phyloP scores from a whole-genome alignment of 179 eudicot genomes.

The Vitellaria paradoxa region DNA sequence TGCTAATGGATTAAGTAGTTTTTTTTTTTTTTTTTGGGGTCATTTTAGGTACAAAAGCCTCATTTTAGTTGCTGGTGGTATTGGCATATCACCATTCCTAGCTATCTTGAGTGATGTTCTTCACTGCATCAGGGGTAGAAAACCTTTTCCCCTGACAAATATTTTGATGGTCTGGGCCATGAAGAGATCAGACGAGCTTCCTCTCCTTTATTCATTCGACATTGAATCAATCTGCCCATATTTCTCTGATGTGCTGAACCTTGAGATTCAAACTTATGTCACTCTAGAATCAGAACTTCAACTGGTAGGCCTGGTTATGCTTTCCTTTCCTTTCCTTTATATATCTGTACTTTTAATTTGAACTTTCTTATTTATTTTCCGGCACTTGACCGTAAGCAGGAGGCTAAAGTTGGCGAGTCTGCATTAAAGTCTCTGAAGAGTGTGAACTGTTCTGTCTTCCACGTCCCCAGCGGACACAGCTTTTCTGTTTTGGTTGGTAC shows the following conservation, averaged over 20 bases:
- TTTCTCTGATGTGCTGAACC: constrained; percentile 55
- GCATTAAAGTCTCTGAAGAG: neutral
- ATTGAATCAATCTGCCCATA: constrained; percentile 59
- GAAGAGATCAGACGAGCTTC: constrained; percentile 71
- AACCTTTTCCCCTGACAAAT: constrained; percentile 67
- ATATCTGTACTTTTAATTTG: neutral
- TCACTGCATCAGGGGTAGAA: constrained; percentile 60
- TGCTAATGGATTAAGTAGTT: neutral
- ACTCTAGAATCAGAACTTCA: constrained; percentile 79
- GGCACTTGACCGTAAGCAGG: constrained; percentile 39
- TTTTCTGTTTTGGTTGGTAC: constrained; percentile 85
- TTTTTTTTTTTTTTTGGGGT: too few relatives aligned
- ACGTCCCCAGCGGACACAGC: constrained; percentile 28
- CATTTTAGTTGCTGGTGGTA: constrained; percentile 89
- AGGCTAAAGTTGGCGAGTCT: constrained; percentile 41
- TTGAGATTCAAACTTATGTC: constrained; percentile 78
- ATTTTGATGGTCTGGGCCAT: constrained; percentile 84
- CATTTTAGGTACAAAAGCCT: constrained; percentile 68
- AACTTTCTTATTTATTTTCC: neutral
- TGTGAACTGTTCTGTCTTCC: constrained; percentile 29
- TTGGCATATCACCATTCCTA: constrained; percentile 89
- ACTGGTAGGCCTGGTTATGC: constrained; percentile 36
- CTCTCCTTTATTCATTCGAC: constrained; percentile 61
- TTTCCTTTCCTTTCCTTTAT: neutral
- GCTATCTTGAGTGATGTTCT: constrained; percentile 84